phyloP scores from a whole-genome alignment of 108 stramenopile genomes.

The Craspedostauros australis region DNA sequence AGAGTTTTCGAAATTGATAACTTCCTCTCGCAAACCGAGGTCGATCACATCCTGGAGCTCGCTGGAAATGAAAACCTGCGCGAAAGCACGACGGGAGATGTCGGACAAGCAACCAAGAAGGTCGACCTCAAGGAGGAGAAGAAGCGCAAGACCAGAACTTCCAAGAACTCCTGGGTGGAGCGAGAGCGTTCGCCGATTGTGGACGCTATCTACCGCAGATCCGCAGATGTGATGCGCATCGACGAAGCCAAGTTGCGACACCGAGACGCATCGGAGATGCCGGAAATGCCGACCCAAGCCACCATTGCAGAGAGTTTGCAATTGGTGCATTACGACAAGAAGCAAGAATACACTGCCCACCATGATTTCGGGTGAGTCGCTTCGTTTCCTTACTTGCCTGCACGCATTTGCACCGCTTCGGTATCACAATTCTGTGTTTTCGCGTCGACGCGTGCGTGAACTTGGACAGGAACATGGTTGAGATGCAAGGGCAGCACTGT shows the following conservation, averaged over 20 bases:
- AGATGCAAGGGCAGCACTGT: too few relatives aligned
- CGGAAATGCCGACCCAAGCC: conserved; percentile 29
- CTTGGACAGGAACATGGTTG: too few relatives aligned
- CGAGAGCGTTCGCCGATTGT: conserved; percentile 59
- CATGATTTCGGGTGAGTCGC: conserved; percentile 92
- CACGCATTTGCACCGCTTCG: too few relatives aligned
- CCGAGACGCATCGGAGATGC: conserved; percentile 43
- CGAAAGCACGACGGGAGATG: conserved; percentile 48
- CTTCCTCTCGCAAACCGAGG: conserved; percentile 75
- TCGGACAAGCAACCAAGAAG: conserved; percentile 4
- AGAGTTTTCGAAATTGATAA: conserved; percentile 84
- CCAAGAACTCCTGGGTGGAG: conserved; percentile 76
- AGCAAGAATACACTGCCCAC: conserved; percentile 86
- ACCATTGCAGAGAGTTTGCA: conserved; percentile 77
- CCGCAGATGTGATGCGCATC: conserved; percentile 78
- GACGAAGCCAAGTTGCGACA: conserved; percentile 66
- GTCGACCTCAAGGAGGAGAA: background rate
- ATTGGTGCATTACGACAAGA: conserved; percentile 76
- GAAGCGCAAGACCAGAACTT: conserved; percentile 64
- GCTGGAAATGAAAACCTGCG: conserved; percentile 44
- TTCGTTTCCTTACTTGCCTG: too few relatives aligned
- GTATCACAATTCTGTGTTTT: too few relatives aligned
- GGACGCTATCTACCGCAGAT: conserved; percentile 83
- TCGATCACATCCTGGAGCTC: conserved; percentile 76
- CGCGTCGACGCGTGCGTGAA: too few relatives aligned